Base-by-base conservation (phyloP, 169 alveolate genomes). In the Eimeria falciformis region DNA sequence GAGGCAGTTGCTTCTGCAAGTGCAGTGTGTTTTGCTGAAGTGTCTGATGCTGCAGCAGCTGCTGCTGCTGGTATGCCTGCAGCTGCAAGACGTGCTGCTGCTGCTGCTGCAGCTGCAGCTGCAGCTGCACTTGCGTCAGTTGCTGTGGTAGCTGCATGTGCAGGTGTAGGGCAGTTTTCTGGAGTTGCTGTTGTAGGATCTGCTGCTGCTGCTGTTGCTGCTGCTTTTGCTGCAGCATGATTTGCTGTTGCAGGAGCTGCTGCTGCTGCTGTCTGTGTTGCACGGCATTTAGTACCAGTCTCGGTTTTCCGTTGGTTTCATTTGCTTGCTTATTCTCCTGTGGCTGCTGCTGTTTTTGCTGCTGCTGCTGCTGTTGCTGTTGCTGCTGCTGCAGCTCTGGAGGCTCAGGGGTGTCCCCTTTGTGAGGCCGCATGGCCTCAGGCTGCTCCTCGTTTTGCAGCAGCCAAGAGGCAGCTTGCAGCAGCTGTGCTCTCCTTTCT, bases 391-490 rank as follows among this genome's bases (percentile, higher is more conserved):
- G 62, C 37, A 4, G 21, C 23, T n/a, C 1, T 53, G 37, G 83
- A 5, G 45, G 83, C 14, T 77, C 69, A 1, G 68, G 29, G 69
- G n/a, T 18, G 77, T 55, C 37, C 62, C 62, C 62, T 50, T 33
- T 81, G 89, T 23, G 55, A 17, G 7, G 89, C 5, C n/a, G 58
- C 37, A 33, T 53, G 75, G 33, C n/a, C n/a, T n/a, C n/a, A n/a
- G 55, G 77, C 47, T 81, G 71, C 17, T 40, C 75, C 33, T 53
- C 53, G 33, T 37, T 17, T 55, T 81, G 89, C 7, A 81, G 89
- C 25, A 81, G 58, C 45, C 55, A 45, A 25, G 89, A 53, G 53
- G 73, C 89, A 14, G 75, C 77, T 11, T 75, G 89, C 73, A 81
- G 75, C 53, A 53, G 37, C 29, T 55, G 77, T 5, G 43, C 75